Evolutionary conservation across 805 yeast species (phyloP).

Genomic region (Candida sithepensis): DNA sequence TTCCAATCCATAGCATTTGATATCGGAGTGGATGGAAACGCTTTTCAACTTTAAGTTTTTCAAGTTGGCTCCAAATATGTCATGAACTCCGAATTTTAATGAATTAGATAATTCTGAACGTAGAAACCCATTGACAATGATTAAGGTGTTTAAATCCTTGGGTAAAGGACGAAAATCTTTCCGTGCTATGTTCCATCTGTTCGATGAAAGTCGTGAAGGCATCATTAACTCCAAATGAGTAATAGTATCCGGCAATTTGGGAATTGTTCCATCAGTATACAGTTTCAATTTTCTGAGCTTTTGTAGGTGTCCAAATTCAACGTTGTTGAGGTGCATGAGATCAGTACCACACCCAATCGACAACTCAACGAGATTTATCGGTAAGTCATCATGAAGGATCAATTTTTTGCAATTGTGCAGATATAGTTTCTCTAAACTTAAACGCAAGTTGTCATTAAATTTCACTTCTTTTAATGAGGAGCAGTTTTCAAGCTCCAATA

Average conservation of each 20-base stretch:
- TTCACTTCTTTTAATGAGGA: not conserved
- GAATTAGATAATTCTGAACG: too few relatives aligned
- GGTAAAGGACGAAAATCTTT: not conserved
- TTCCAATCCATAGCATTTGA: not conserved
- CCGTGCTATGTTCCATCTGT: not conserved
- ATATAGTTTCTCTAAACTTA: not conserved
- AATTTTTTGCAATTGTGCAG: not conserved
- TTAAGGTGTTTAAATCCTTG: not conserved
- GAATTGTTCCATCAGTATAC: not conserved
- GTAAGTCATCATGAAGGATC: not conserved
- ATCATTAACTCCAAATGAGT: not conserved
- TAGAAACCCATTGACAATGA: not conserved
- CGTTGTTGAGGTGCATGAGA: not conserved
- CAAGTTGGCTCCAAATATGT: not conserved
- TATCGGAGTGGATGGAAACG: not conserved
- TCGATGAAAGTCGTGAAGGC: not conserved
- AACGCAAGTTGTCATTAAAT: not conserved
- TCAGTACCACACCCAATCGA: not conserved
- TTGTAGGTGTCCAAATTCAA: not conserved
- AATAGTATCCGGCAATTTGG: not conserved
- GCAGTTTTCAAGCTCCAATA: not conserved
- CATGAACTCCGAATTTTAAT: not conserved
- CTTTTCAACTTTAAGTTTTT: not conserved
- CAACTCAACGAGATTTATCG: not conserved
- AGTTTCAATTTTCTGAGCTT: not conserved